Conservation (phyloP, 176 grass and related monocot species). For the Oryza glumipatula region DNA sequence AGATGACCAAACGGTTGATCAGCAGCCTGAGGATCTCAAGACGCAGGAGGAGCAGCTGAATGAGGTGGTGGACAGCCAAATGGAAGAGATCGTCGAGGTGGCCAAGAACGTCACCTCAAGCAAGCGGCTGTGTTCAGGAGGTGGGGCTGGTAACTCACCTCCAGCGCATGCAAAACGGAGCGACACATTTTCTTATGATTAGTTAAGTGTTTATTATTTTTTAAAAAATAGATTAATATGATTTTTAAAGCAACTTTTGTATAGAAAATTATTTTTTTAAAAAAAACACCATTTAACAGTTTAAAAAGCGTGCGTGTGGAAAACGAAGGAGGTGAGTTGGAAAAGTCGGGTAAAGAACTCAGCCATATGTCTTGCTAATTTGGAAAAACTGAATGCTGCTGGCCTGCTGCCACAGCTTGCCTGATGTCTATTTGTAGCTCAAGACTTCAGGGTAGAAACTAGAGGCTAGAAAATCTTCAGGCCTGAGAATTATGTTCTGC, state of each 20-base stretch:
- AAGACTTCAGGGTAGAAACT: slow-evolving; percentile 5
- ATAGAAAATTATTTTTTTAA: too few relatives aligned
- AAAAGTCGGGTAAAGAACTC: slow-evolving; percentile 15
- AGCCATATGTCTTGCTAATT: background rate
- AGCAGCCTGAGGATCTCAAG: slow-evolving; percentile 50
- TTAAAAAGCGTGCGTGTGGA: too few relatives aligned
- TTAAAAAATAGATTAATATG: too few relatives aligned
- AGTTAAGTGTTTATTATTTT: too few relatives aligned
- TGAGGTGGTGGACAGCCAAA: slow-evolving; percentile 62
- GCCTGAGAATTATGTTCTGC: background rate
- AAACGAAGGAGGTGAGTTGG: too few relatives aligned
- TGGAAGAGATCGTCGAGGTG: slow-evolving; percentile 67
- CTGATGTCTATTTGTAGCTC: background rate
- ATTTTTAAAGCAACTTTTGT: too few relatives aligned
- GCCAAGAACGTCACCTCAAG: slow-evolving; percentile 57
- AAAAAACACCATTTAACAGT: too few relatives aligned
- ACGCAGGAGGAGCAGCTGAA: slow-evolving; percentile 81
- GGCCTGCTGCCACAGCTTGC: background rate
- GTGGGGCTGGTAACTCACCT: too few relatives aligned
- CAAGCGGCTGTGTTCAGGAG: too few relatives aligned
- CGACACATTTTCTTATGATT: too few relatives aligned
- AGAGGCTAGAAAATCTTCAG: background rate
- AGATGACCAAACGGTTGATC: slow-evolving; percentile 41
- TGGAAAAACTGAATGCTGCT: background rate
- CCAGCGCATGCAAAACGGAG: too few relatives aligned